Base-by-base conservation (phyloP, 2,329 filamentous ascomycete species). In the Lachnellula willkommii region DNA sequence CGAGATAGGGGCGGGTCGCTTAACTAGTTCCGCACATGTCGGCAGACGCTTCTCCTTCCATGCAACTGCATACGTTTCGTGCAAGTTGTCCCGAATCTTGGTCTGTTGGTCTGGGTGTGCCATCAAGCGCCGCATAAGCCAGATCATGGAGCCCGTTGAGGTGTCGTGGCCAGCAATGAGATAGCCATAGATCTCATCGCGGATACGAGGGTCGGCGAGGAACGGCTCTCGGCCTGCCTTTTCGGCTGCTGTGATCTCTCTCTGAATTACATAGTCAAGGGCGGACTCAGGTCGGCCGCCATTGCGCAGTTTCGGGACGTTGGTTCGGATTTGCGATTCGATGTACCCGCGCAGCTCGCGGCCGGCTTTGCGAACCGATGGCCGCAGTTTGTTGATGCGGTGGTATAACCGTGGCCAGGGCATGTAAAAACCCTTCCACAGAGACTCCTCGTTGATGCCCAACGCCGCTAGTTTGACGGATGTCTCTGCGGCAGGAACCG, bases 1-100 rank as follows among this genome's bases (percentile, higher is more conserved):
- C 59, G 6, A 61, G 54, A 14, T 52, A 59, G 2, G 57, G 17
- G 20, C 9, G 52, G 47, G 2, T 50, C 26, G 26, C 26, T 48
- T 11, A 42, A 26, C 3, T 24, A 17, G 12, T 11, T 45, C 40
- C 9, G 17, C 14, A 11, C 14, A 11, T 1, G 14, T 45, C 17
- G 40, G 40, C n/a, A 22, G 9, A 4, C 17, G 15, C 17, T 45
- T 45, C 20, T 45, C 40, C n/a, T 17, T 8, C n/a, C 15, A 11
- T 20, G 40, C 40, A 22, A 4, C 5, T 11, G 40, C 9, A 20
- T 45, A 45, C 6, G 17, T 22, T 3, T 17, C 9, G 17, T 9
- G 40, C 17, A 45, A 12, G 5, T 11, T 22, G 9, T 17, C 17
- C 1, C 40, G 40, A 4, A 45, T 8, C 20, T 22, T 45, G 17